Conservation (phyloP, 2,329 filamentous ascomycete species). For the Aureobasidium sp. region DNA sequence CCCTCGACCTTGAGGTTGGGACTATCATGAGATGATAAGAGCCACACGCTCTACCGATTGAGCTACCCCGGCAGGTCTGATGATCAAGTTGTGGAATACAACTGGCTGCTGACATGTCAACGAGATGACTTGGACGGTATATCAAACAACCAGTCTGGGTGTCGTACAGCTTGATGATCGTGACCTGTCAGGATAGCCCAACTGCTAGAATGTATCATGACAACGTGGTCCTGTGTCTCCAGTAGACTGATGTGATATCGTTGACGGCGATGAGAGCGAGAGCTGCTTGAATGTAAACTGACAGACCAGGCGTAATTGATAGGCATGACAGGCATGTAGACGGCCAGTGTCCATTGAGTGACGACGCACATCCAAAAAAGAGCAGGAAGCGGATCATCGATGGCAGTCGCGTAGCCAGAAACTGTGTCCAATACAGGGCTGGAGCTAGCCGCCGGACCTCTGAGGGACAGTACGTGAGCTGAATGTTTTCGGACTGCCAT, state of each 20-base stretch:
- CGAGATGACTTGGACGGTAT: neutral
- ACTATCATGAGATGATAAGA: constrained; percentile 37
- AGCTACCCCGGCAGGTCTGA: constrained; percentile 46
- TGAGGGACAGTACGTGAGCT: too few relatives aligned
- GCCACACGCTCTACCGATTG: constrained; percentile 54
- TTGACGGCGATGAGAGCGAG: neutral
- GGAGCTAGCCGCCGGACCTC: too few relatives aligned
- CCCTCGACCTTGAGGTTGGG: constrained; percentile 29
- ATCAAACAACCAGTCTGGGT: neutral
- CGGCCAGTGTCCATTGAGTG: neutral
- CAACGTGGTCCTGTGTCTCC: too few relatives aligned
- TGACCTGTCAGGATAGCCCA: neutral
- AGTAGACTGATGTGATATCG: too few relatives aligned
- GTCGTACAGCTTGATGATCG: neutral
- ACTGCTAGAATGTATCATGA: too few relatives aligned
- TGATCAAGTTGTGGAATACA: constrained; percentile 6
- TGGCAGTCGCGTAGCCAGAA: too few relatives aligned
- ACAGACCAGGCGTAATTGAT: neutral
- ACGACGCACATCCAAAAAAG: too few relatives aligned
- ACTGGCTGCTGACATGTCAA: constrained; percentile 4
- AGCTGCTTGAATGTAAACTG: too few relatives aligned
- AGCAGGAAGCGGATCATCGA: too few relatives aligned
- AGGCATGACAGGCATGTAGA: neutral
- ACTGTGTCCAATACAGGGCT: too few relatives aligned
- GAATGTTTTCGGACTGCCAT: too few relatives aligned